Evolutionary conservation across 352 stramenopile genomes (phyloP), one percentile per base, ranked within the genome.

Genomic region (Globisporangium perplexum): DNA sequence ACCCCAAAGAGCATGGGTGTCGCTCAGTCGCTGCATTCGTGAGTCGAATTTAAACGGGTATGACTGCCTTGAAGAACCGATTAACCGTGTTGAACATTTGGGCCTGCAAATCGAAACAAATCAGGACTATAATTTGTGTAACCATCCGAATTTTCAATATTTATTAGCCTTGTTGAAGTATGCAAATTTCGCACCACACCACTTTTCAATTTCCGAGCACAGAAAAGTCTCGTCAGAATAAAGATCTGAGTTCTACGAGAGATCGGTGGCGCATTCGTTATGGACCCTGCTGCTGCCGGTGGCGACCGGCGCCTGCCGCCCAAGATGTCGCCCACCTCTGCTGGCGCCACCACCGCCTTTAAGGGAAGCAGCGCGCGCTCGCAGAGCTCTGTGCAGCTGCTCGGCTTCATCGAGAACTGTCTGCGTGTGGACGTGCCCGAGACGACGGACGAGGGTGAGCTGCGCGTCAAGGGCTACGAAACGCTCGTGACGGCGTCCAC

Each of bases 311-410:
- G 15, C 18, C 30, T 39, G 22, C 30, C 39, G 20, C 55, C 43
- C 12, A 56, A 55, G 30, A 47, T 51, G 30, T 52, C 56, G 8
- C 56, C 49, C 18, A 50, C 50, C 7, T 33, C 56, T 8, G 44
- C 55, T 7, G 41, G 26, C 47, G 48, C 31, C 42, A 41, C 50
- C 26, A 58, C 63, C 7, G 65, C 66, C 35, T 62, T 67, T 45
- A 35, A 55, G 17, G 38, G 57, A 33, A 64, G 62, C 39, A 62
- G 60, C 24, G 59, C 74, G 49, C 82, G 82, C 53, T 92, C 81
- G 47, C 83, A 88, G 57, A 90, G 77, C 68, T 90, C 82, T 1
- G 78, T 95, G 61, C 80, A 93, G 57, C 74, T 95, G 39, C 81
- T 91, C 56, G 84, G 82, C 4, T 87, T 79, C 60, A 88, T 93